These are phyloP conservation scores for Posidonia australis DNA, from an alignment of 106 monocot species.

Conservation along the genomic window DNA sequence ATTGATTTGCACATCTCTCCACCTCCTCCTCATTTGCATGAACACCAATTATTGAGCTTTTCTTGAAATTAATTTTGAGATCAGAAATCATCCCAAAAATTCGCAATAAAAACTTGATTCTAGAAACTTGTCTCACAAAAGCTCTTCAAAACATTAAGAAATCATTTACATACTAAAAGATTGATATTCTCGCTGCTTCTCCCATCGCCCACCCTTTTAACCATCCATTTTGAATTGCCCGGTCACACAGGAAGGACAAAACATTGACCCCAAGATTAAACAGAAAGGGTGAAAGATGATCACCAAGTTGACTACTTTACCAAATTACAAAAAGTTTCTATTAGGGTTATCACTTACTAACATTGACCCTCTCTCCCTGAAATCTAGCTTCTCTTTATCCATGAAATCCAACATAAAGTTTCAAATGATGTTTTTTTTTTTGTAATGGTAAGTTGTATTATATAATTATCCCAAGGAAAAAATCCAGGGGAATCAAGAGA, in stretches of 20 bases:
- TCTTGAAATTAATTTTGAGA: neutral
- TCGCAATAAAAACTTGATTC: too few species aligned
- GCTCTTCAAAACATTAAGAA: neutral
- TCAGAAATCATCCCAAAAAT: neutral
- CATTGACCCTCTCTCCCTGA: neutral
- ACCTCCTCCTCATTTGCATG: neutral
- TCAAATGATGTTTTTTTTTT: too few species aligned
- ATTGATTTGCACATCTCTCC: neutral
- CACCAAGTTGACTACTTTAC: too few species aligned
- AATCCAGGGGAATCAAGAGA: too few species aligned
- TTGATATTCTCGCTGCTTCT: neutral
- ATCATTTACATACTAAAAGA: neutral
- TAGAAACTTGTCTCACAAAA: accelerated
- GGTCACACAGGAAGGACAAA: neutral
- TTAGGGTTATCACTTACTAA: neutral
- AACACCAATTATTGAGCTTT: neutral
- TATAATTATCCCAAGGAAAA: too few species aligned
- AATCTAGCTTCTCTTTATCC: neutral
- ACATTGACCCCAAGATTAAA: neutral
- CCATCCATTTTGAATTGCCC: neutral
- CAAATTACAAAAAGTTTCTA: neutral
- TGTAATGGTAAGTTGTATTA: too few species aligned
- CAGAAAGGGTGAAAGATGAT: neutral
- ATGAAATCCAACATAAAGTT: too few species aligned
- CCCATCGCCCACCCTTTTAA: neutral